Base-by-base conservation (phyloP, 1,284 basidiomycete genomes). In the Kalmanozyma brasiliensis region DNA sequence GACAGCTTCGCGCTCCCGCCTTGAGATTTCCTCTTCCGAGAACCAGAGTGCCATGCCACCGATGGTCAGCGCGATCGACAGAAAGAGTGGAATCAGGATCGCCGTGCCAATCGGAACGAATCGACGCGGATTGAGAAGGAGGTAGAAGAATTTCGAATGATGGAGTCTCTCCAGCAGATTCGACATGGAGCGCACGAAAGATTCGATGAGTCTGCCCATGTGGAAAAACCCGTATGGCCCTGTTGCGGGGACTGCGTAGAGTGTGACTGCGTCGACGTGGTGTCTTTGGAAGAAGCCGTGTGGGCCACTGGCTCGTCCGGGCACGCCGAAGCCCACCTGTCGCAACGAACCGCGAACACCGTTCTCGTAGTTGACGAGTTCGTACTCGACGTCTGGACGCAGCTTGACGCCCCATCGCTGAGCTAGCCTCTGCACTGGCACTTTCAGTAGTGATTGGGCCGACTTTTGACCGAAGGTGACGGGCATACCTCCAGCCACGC, bases 171-270 rank as follows among this genome's bases (percentile, higher is more conserved):
- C 80, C n/a, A 80, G 51, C 26, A 82, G 58, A 29, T 82, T 82
- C 23, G 79, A 80, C 59, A 78, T 76, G 14, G 77, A 69, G 14
- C 74, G 60, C n/a, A 76, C 48, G 14, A 63, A 70, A 14, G 66
- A 64, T 49, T 81, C 80, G 38, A 71, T 47, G 14, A 78, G 37
- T 8, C 71, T 87, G 73, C 95, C 95, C 19, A 99, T 85, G 1
- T 93, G 88, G 84, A 93, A 89, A 83, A 98, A 98, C 0, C 96
- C 96, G 82, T 97, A 93, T 4, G 96, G 96, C 3, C 95, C 94
- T 9, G 85, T 83, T 0, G 94, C 91, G 10, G 94, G 94, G 6
- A 92, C 84, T 5, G 89, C 93, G 80, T 91, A 98, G 19, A 98
- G 77, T 0, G 94, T 96, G 58, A 98, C 87, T 0, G 94, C 91